These are phyloP conservation scores for Glomus cerebriforme DNA, from an alignment of 192 early-diverging fungal species.

Conservation along the genomic window DNA sequence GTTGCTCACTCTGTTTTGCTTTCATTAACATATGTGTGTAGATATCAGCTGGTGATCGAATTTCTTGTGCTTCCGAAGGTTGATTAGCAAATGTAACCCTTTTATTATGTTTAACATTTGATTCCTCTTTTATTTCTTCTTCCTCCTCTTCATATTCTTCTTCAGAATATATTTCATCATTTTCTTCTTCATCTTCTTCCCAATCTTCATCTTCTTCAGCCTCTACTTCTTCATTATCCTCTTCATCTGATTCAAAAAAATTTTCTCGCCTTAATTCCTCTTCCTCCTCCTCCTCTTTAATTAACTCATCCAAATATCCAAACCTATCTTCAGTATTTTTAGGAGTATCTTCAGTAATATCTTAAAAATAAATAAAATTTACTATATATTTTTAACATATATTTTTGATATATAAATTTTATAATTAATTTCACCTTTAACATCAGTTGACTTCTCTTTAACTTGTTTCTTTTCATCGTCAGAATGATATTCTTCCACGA, in stretches of 20 bases:
- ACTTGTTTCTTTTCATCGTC: slow-evolving; percentile 47
- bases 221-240: slow-evolving; percentile 34
- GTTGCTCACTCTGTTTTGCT: not conserved
- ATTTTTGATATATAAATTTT: slow-evolving; percentile 36
- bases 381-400: slow-evolving; percentile 39
- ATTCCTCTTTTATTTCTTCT: slow-evolving; percentile 16
- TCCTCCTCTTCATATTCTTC: slow-evolving; percentile 50
- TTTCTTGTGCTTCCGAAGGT: slow-evolving; percentile 35
- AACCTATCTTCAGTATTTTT: slow-evolving; percentile 41
- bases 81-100: slow-evolving; percentile 41
- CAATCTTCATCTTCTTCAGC: slow-evolving; percentile 48
- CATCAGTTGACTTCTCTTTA: not conserved
- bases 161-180: slow-evolving; percentile 45
- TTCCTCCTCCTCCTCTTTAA: slow-evolving; percentile 57
- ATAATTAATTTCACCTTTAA: not conserved
- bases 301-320: slow-evolving; percentile 38
- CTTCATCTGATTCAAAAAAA: slow-evolving; percentile 40
- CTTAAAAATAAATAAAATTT: no score
- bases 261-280: slow-evolving; percentile 63
- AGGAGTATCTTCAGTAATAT: slow-evolving; percentile 31
- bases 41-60: slow-evolving; percentile 33
- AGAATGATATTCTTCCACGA: slow-evolving; percentile 58
- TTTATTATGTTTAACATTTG: not conserved
- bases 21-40: not conserved
- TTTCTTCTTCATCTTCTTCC: slow-evolving; percentile 48